phyloP scores from a whole-genome alignment of 108 stramenopile species.

The Cyclotella baltica region DNA sequence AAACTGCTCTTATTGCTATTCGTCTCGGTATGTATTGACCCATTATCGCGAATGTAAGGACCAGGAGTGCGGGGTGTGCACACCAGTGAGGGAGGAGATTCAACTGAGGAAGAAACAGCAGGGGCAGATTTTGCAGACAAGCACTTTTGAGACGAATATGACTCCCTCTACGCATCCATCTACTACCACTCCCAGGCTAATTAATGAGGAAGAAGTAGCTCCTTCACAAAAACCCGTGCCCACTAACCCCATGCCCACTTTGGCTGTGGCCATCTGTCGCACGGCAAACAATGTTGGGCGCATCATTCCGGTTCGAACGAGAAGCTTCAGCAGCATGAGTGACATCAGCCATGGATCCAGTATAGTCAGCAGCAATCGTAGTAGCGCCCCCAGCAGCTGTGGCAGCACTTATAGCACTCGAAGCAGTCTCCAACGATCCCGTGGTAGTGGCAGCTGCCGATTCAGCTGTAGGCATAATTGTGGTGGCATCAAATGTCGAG shows the following conservation, averaged over 20 bases:
- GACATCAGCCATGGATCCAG: neutral
- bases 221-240: neutral
- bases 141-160: too few species aligned
- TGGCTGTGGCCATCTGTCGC: conserved; percentile 4
- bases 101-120: neutral
- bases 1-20: neutral
- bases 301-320: neutral
- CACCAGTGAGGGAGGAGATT: neutral
- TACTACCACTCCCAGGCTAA: neutral
- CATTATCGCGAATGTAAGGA: neutral
- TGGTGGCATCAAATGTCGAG: neutral
- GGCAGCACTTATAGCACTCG: neutral
- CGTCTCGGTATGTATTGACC: neutral
- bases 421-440: too few species aligned
- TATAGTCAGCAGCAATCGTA: neutral
- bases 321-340: neutral
- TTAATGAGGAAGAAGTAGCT: neutral
- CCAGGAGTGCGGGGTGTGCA: neutral
- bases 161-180: neutral
- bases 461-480: neutral
- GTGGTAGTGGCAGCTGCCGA: neutral
- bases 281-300: conserved; percentile 5
- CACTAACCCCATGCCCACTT: neutral
- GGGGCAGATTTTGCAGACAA: neutral
- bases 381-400: neutral